These are phyloP conservation scores for Penicillium ucsense DNA, from an alignment of 495 filamentous ascomycete species.

Conservation along the genomic window DNA sequence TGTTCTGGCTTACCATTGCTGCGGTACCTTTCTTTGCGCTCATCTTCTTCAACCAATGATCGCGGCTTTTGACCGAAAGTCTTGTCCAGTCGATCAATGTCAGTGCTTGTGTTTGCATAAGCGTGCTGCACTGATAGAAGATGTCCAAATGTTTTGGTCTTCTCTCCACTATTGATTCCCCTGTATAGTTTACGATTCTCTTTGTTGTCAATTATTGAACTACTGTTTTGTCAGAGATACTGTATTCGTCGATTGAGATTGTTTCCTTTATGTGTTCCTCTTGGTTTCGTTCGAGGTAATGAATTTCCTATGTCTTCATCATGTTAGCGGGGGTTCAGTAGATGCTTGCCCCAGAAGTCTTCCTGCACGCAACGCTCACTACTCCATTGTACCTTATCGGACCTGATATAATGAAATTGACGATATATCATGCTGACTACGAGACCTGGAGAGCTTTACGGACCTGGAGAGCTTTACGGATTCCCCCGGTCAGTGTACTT, in stretches of 20 bases:
- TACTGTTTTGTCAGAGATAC: not conserved
- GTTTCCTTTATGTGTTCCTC: not conserved
- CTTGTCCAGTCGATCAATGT: constrained; percentile 1
- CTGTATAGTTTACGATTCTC: constrained; percentile 30
- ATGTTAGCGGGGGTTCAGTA: constrained; percentile 2
- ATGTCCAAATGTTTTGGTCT: constrained; percentile 15
- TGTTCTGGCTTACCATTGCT: constrained; percentile 26
- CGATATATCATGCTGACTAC: too few species aligned
- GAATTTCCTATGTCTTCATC: constrained; percentile 19
- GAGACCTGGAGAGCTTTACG: too few species aligned
- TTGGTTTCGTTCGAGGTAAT: constrained; percentile 3
- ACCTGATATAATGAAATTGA: too few species aligned
- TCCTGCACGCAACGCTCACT: not conserved
- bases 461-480: too few species aligned
- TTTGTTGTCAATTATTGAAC: constrained; percentile 11
- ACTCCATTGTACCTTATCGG: too few species aligned
- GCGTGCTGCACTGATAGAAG: constrained; percentile 5
- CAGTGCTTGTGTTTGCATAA: not conserved
- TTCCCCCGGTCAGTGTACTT: too few species aligned
- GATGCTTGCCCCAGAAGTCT: not conserved
- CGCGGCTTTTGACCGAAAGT: constrained; percentile 16
- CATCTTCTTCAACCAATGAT: constrained; percentile 15
- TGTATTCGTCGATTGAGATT: not conserved
- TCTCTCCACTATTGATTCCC: constrained; percentile 25
- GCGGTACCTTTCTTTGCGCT: constrained; percentile 21